phyloP scores from a whole-genome alignment of 2,329 filamentous ascomycete species.

The Colletotrichum spaethianum region DNA sequence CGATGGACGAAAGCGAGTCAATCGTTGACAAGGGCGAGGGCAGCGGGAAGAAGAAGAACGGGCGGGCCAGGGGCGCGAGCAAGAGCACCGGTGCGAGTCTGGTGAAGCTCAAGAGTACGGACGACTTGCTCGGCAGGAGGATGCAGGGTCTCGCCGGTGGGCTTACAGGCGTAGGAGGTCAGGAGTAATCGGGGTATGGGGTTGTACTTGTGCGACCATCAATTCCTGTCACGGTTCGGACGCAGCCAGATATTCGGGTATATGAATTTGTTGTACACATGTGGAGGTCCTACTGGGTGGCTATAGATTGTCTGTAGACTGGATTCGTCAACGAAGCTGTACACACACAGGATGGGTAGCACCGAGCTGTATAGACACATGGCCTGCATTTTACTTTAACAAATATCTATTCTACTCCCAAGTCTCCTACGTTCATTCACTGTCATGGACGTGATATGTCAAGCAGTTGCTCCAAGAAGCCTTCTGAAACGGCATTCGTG shows the following conservation, averaged over 20 bases:
- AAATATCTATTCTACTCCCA: neutral
- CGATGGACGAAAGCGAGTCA: conserved; percentile 42
- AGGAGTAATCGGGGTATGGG: conserved; percentile 37
- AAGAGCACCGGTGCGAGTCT: conserved; percentile 62
- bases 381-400: neutral
- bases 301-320: conserved; percentile 32
- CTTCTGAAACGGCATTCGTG: neutral
- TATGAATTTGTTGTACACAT: neutral
- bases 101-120: conserved; percentile 69
- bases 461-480: neutral
- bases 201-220: conserved; percentile 6
- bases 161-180: conserved; percentile 65
- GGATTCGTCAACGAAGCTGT: conserved; percentile 34
- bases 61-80: conserved; percentile 52
- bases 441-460: neutral
- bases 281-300: neutral
- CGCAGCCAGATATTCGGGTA: neutral
- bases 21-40: conserved; percentile 45
- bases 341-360: conserved; percentile 15
- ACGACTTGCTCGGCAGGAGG: conserved; percentile 69
- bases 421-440: too few species aligned
- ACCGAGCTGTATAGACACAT: conserved; percentile 20
- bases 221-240: neutral
- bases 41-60: conserved; percentile 43
- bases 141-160: conserved; percentile 72